Evolutionary conservation across 148 eudicot species (phyloP).

Genomic region (Vaccinium myrtillus): DNA sequence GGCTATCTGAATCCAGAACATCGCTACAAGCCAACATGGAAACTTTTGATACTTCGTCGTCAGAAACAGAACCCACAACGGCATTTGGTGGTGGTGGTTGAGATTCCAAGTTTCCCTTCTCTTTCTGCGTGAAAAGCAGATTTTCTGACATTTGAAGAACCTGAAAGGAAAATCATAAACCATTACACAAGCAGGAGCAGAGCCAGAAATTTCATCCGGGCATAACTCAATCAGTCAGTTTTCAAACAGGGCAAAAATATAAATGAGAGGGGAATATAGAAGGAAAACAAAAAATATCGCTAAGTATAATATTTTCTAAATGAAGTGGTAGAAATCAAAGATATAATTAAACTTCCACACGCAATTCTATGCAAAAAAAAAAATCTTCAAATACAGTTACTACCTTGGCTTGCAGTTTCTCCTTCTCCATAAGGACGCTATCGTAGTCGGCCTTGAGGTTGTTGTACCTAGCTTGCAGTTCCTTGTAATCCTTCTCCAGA

Average conservation of each 20-base stretch:
- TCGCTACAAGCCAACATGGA: constrained; percentile 27
- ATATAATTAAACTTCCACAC: neutral
- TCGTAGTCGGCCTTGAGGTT: constrained; percentile 64
- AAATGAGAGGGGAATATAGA: neutral
- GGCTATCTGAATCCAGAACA: constrained; percentile 49
- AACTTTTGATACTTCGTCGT: constrained; percentile 34
- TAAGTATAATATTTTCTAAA: neutral
- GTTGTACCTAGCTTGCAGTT: constrained; percentile 52
- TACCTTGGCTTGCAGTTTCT: constrained; percentile 68
- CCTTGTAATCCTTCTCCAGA: constrained; percentile 72
- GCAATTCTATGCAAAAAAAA: neutral
- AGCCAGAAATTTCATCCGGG: neutral
- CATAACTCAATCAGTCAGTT: neutral
- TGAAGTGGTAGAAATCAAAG: neutral
- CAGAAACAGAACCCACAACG: constrained; percentile 34
- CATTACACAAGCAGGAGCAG: neutral
- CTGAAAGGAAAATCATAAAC: constrained; percentile 27
- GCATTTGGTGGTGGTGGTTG: constrained; percentile 28
- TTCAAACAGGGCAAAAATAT: neutral
- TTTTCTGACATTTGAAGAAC: constrained; percentile 50
- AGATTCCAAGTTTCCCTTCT: neutral
- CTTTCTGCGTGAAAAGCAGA: constrained; percentile 31
- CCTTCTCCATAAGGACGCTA: constrained; percentile 63
- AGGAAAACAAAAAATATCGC: neutral
- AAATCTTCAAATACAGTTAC: neutral